A percentile compares a stretch with the other conserved stretches of the same genome.
Evolutionary conservation across 106 monocot genomes (phyloP).

Genomic region (Dendrobium chrysotoxum): DNA sequence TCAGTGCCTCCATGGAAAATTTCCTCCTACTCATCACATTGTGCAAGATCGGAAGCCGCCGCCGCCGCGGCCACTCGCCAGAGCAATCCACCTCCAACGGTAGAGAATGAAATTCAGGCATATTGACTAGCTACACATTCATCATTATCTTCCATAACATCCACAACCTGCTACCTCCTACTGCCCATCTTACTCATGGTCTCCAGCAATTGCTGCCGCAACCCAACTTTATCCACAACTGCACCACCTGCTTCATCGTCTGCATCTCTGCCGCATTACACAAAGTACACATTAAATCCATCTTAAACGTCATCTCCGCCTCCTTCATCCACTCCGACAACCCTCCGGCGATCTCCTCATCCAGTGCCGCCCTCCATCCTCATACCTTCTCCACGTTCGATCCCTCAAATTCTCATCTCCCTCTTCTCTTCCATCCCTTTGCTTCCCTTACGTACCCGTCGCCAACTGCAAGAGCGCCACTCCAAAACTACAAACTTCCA

Average conservation of each 20-base stretch:
- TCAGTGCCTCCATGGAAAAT: no score
- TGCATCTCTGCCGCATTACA: constrained; percentile 33
- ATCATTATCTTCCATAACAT: constrained; percentile 9
- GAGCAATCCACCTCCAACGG: no score
- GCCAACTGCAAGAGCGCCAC: constrained; percentile 76
- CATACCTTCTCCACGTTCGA: constrained; percentile 43
- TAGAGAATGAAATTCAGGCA: background rate
- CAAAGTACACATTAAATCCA: constrained; percentile 50
- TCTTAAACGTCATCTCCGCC: constrained; percentile 34
- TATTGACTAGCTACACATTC: background rate
- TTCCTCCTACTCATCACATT: no score
- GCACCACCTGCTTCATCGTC: constrained; percentile 56
- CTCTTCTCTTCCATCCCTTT: constrained; percentile 21
- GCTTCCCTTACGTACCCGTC: constrained; percentile 52
- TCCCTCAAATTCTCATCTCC: constrained; percentile 29
- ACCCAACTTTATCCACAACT: constrained; percentile 27
- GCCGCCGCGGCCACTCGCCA: no score
- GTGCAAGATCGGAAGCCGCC: no score
- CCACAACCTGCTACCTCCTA: constrained; percentile 11
- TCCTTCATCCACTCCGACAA: constrained; percentile 14
- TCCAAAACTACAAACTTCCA: constrained; percentile 84
- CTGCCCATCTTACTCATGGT: constrained; percentile 14
- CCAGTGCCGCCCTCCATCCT: constrained; percentile 21
- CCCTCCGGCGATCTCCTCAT: constrained; percentile 19
- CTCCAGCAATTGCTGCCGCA: constrained; percentile 8